Evolutionary conservation across 768 basidiomycete genomes (phyloP), one percentile per base, ranked within the genome.

Genomic region (Pisolithus orientalis): DNA sequence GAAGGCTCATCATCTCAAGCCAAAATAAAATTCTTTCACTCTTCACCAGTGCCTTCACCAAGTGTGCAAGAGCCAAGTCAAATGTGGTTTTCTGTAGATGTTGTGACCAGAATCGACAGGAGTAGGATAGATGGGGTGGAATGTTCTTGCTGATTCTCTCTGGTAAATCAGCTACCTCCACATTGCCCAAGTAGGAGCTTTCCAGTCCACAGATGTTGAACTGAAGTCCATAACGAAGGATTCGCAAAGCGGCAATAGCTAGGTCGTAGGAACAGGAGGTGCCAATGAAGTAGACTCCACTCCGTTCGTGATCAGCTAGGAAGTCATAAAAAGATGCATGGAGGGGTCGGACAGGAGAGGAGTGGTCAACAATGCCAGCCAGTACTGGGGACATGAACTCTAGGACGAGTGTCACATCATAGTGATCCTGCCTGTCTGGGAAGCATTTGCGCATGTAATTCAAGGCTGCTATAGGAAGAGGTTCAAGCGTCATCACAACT

Each of bases 161-260:
- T 39, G 6, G 14, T 17, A 39, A 27, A 28, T 16, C 53, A 1
- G 13, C 24, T 14, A 69, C 50, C 21, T 71, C 61, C 9, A 39
- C 24, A 52, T 73, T 70, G 8, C 34, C 53, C 6, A 62, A 27
- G 48, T 65, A 62, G 3, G 71, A 72, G 9, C 60, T 63, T 25
- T 60, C 55, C 5, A 73, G 49, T 9, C 62, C 27, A 54, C 65
- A 69, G 27, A 74, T 70, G 48, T 73, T 70, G 57, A 74, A 73
- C 44, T 52, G 48, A 11, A 73, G 62, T 6, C 54, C 48, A 24
- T 51, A 25, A 8, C 64, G 53, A 72, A 73, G 67, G 14, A 64
- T 50, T 4, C 45, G 32, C 5, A 73, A 45, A 9, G 39, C 9
- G 16, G 39, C 39, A 16, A n/a, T 16, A 5, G 39, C 39, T 5